Conservation (phyloP, 1,284 basidiomycete species). For the Somion occarium region DNA sequence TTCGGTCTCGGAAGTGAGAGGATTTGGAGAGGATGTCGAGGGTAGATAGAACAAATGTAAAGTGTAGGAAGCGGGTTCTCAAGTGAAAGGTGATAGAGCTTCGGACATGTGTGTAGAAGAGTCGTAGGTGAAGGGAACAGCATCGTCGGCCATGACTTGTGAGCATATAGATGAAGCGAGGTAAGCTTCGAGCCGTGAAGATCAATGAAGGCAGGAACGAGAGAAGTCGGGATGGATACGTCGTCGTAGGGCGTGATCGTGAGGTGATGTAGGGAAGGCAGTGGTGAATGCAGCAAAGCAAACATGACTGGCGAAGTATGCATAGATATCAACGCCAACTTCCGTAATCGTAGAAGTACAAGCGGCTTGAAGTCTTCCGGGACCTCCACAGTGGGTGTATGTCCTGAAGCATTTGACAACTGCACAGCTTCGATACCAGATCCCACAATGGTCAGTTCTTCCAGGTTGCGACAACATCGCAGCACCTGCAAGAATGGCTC, state of each 20-base stretch:
- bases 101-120: slow-evolving; percentile 51
- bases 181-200: slow-evolving; percentile 57
- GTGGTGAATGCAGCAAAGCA: slow-evolving; percentile 51
- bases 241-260: slow-evolving; percentile 75
- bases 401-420: slow-evolving; percentile 32
- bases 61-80: slow-evolving; percentile 59
- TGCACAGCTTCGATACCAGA: slow-evolving; percentile 50
- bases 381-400: slow-evolving; percentile 12
- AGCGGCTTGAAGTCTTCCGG: slow-evolving; percentile 31
- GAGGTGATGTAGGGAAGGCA: slow-evolving; percentile 65
- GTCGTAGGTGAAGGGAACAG: slow-evolving; percentile 54
- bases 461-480: slow-evolving; percentile 51
- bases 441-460: slow-evolving; percentile 63
- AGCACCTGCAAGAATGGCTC: slow-evolving; percentile 44
- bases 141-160: slow-evolving; percentile 72
- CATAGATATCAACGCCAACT: slow-evolving; percentile 63
- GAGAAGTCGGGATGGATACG: slow-evolving; percentile 48
- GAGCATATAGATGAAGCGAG: slow-evolving; percentile 64
- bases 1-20: slow-evolving; percentile 70
- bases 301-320: slow-evolving; percentile 61
- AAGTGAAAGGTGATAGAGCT: slow-evolving; percentile 60
- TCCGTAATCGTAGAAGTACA: slow-evolving; percentile 55
- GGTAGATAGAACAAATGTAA: slow-evolving; percentile 27
- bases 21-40: slow-evolving; percentile 48
- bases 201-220: slow-evolving; percentile 57